These are phyloP conservation scores for Infundibulicybe gibba DNA, from an alignment of 768 basidiomycete species.

Conservation along the genomic window DNA sequence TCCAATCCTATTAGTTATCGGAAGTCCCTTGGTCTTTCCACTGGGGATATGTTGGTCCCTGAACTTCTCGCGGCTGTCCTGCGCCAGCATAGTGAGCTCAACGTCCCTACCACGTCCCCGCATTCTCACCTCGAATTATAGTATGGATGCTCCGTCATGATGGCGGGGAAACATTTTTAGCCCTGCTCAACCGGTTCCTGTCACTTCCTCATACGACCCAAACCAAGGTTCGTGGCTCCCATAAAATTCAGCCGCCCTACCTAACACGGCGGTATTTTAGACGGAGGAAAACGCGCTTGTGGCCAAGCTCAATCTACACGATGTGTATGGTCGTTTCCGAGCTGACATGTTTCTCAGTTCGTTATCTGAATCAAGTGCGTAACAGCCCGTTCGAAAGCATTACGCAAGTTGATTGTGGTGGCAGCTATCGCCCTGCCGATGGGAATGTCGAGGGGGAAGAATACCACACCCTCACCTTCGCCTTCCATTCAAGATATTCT, in stretches of 20 bases:
- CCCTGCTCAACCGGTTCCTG: conserved; percentile 54
- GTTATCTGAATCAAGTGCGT: conserved; percentile 84
- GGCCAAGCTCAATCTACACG: conserved; percentile 75
- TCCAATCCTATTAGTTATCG: conserved; percentile 34
- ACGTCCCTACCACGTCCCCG: background rate
- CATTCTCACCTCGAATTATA: conserved; percentile 17
- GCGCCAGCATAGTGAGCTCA: conserved; percentile 60
- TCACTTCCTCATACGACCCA: conserved; percentile 52
- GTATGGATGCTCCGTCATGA: conserved; percentile 69
- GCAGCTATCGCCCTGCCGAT: conserved; percentile 82
- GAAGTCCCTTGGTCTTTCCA: conserved; percentile 31
- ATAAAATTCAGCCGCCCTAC: background rate
- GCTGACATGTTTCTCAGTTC: conserved; percentile 90
- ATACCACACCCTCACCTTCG: conserved; percentile 29
- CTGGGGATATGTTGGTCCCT: conserved; percentile 53
- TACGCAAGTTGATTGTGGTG: background rate
- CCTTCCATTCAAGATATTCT: conserved; percentile 56
- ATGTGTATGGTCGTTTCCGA: conserved; percentile 74
- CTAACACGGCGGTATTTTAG: conserved; percentile 30
- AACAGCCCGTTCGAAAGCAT: background rate
- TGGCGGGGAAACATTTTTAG: conserved; percentile 44
- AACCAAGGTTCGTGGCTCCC: conserved; percentile 45
- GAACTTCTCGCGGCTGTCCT: conserved; percentile 58
- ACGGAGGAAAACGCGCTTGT: conserved; percentile 73
- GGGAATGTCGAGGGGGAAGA: conserved; percentile 56